phyloP scores from a whole-genome alignment of 768 basidiomycete genomes.

The Kwoniella shandongensis region DNA sequence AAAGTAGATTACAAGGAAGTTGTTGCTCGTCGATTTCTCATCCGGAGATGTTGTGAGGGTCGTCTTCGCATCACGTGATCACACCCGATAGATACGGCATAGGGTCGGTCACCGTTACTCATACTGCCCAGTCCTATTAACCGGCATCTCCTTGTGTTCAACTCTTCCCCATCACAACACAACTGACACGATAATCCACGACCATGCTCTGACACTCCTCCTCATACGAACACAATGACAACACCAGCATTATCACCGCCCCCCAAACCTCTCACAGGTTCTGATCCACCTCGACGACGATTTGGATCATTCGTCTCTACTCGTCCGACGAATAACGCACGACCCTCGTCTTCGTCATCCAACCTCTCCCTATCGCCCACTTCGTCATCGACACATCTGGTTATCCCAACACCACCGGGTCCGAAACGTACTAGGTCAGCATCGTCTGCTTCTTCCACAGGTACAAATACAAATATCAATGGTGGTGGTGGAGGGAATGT shows the following conservation, averaged over 20 bases:
- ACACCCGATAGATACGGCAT: no score
- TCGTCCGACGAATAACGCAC: background rate
- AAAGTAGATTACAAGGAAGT: no score
- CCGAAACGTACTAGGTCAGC: constrained; percentile 28
- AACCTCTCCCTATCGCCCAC: constrained; percentile 7
- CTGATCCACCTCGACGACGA: constrained; percentile 29
- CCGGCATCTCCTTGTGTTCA: no score
- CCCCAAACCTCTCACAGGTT: constrained; percentile 8
- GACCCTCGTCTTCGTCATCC: constrained; percentile 22
- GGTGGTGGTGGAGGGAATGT: background rate
- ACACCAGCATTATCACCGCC: background rate
- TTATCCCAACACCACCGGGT: constrained; percentile 20
- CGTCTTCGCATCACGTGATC: no score
- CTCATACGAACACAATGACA: background rate
- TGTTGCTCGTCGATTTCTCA: no score
- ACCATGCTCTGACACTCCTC: no score
- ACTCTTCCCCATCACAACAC: no score
- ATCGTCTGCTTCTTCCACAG: constrained; percentile 24
- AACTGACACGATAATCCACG: no score
- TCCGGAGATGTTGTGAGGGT: no score
- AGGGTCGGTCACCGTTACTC: no score
- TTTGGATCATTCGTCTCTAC: constrained; percentile 27
- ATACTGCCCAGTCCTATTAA: no score
- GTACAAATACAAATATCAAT: background rate
- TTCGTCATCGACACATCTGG: constrained; percentile 9